A percentile compares a stretch with the other conserved stretches of the same genome.
Evolutionary conservation across 331 rosid species (phyloP).

Genomic region (Saraca asoca): DNA sequence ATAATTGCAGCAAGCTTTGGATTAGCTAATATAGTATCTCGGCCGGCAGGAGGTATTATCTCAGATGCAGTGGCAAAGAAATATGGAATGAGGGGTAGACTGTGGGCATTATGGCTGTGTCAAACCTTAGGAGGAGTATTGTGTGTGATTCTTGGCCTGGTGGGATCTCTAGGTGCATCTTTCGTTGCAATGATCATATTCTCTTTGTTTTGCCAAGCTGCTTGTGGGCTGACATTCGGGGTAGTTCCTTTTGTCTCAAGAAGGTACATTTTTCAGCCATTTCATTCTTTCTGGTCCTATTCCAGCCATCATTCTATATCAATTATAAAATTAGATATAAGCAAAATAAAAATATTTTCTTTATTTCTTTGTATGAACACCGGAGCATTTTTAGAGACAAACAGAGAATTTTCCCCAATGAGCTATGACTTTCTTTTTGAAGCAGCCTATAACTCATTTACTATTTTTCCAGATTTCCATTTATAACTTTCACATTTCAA

Average conservation of each 20-base stretch:
- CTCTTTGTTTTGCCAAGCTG: slow-evolving; percentile 86
- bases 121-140: slow-evolving; percentile 81
- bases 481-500: background rate
- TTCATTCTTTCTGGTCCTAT: no score
- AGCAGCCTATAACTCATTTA: background rate
- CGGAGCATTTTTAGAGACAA: background rate
- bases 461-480: background rate
- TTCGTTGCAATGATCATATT: slow-evolving; percentile 71
- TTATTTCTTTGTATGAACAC: background rate
- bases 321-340: background rate
- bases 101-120: slow-evolving; percentile 77
- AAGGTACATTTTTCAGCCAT: slow-evolving; percentile 46
- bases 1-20: slow-evolving; percentile 86
- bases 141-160: slow-evolving; percentile 68
- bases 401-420: no score
- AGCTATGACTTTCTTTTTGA: background rate
- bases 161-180: slow-evolving; percentile 56
- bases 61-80: slow-evolving; percentile 66
- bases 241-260: slow-evolving; percentile 94
- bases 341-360: background rate
- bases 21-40: slow-evolving; percentile 67
- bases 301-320: background rate
- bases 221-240: slow-evolving; percentile 97
- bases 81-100: slow-evolving; percentile 90
- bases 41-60: slow-evolving; percentile 80